These are phyloP conservation scores for Blastocystis sp. DNA, from an alignment of 352 stramenopile species.

Conservation along the genomic window DNA sequence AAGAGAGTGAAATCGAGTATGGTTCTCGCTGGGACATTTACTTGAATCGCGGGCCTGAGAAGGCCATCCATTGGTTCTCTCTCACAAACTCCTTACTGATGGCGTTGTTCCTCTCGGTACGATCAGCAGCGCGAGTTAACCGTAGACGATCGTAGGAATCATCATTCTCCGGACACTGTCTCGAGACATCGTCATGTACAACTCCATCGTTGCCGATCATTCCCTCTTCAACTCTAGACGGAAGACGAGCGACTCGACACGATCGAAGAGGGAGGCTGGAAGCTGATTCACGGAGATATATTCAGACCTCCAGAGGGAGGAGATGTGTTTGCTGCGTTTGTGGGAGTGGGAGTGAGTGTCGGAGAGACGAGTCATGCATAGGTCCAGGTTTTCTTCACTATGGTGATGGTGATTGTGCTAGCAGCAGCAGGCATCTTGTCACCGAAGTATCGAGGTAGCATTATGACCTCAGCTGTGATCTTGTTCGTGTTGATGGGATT, in stretches of 20 bases:
- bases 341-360: background rate
- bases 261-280: constrained; percentile 89
- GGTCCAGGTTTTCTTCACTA: constrained; percentile 33
- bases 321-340: constrained; percentile 28
- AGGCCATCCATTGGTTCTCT: constrained; percentile 96
- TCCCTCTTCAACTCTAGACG: constrained; percentile 66
- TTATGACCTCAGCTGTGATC: constrained; percentile 90
- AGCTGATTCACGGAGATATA: constrained; percentile 92
- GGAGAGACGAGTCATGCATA: background rate
- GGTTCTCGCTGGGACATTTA: constrained; percentile 98
- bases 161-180: constrained; percentile 99
- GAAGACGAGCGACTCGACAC: constrained; percentile 75
- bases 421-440: constrained; percentile 84
- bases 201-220: constrained; percentile 67
- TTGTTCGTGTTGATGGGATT: constrained; percentile 90
- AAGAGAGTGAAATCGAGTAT: constrained; percentile 86
- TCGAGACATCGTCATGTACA: constrained; percentile 92
- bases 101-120: constrained; percentile 91
- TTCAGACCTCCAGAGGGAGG: constrained; percentile 87
- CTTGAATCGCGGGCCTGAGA: constrained; percentile 80
- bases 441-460: constrained; percentile 87
- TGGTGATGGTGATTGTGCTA: constrained; percentile 77
- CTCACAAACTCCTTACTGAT: constrained; percentile 99
- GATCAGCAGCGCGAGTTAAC: background rate
- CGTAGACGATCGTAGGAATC: constrained; percentile 86